Percentiles rank a stretch among this genome's conserved stretches.
phyloP scores from a whole-genome alignment of 2,329 filamentous ascomycete species.

The Chaetomiaceae sp. region DNA sequence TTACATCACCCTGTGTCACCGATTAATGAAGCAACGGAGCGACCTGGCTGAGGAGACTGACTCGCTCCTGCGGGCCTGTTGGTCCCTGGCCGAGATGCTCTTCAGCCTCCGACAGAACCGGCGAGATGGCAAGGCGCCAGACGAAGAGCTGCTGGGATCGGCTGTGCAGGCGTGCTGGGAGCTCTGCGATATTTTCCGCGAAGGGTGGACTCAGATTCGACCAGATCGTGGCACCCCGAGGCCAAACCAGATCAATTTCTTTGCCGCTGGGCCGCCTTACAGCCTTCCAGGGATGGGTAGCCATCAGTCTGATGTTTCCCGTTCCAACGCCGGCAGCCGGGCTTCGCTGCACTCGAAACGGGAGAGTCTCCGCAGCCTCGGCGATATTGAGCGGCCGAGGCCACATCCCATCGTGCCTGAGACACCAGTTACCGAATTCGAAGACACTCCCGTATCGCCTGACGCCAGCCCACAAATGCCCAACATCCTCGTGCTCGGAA shows the following conservation, averaged over 20 bases:
- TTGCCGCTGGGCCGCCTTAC: conserved; percentile 42
- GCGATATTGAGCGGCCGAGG: conserved; percentile 44
- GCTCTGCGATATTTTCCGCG: conserved; percentile 85
- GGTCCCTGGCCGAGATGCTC: conserved; percentile 87
- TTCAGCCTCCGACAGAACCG: conserved; percentile 83
- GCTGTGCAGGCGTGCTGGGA: conserved; percentile 95
- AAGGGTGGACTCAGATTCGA: conserved; percentile 84
- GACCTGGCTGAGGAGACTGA: conserved; percentile 78
- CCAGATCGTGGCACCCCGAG: conserved; percentile 82
- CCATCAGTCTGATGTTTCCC: conserved; percentile 28
- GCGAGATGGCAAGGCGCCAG: conserved; percentile 64
- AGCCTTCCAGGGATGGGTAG: conserved; percentile 15
- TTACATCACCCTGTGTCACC: conserved; percentile 88
- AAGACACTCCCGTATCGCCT: conserved; percentile 79
- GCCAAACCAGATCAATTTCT: conserved; percentile 72
- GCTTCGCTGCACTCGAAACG: conserved; percentile 48
- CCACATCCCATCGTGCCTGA: conserved; percentile 61
- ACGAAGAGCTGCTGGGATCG: conserved; percentile 80
- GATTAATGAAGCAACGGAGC: conserved; percentile 89
- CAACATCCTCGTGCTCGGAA: conserved; percentile 83
- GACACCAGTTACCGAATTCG: conserved; percentile 91
- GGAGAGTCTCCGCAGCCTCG: conserved; percentile 47
- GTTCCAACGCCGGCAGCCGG: conserved; percentile 39
- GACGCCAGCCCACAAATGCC: conserved; percentile 71
- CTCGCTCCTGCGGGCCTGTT: conserved; percentile 77